Evolutionary conservation across 495 filamentous ascomycete genomes (phyloP), one percentile per base, ranked within the genome.

Genomic region (Choiromyces venosus): DNA sequence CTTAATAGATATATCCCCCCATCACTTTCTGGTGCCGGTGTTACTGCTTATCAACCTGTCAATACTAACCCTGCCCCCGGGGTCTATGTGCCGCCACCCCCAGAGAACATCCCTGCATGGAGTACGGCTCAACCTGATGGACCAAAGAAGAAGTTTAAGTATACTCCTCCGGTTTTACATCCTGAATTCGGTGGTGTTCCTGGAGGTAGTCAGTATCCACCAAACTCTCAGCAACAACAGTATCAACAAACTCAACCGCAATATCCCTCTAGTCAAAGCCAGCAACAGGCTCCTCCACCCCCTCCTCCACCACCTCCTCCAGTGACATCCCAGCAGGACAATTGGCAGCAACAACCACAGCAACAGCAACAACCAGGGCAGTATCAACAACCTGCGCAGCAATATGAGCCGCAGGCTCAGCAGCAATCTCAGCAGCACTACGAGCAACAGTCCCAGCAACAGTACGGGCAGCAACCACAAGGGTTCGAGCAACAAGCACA

Each of bases 141-240:
- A 16, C 70, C 69, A 33, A 73, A 67, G 70, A 77, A 77, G 66
- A 76, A 69, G 56, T 77, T 77, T 33, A 73, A 67, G 35, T 77
- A 77, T 68, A 77, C 70, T 35, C 64, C 75, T 33, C 75, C 75
- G 14, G 73, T 76, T 21, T 25, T 76, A 6, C 75, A 72, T 18
- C 75, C 75, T 0, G 74, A 77, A 10, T 77, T 72, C 65, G 68
- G 69, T 35, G 71, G 66, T 4, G 52, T 61, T 61, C 52, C 52
- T 33, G 66, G 69, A 2, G 40, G 42, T 35, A 36, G 25, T 16
- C 75, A 77, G 52, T 77, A 77, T 25, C 52, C 52, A 33, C 52
- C 52, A 1, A 65, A 33, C 40, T 40, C 35, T 21, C 52, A 16
- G 18, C 75, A 77, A 16, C 66, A 73, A n/a, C 73, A 72, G 69